Evolutionary conservation across 2,329 filamentous ascomycete species (phyloP).

Genomic region (Coniochaeta ligniaria): DNA sequence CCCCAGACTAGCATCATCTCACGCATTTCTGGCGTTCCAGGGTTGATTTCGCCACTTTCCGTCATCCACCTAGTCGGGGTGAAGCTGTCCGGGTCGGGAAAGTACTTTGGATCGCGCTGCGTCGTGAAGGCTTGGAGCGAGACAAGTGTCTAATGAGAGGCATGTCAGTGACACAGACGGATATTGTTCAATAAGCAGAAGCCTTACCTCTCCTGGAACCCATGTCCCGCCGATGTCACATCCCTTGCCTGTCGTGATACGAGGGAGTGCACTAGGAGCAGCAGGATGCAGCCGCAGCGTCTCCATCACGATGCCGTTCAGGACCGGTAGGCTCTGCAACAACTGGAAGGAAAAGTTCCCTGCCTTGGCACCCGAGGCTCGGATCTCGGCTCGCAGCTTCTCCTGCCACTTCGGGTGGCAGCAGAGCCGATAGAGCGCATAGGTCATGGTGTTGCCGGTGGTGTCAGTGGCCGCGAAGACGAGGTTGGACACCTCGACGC

Average conservation of each 20-base stretch:
- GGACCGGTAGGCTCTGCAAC: slow-evolving; percentile 6
- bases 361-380: not conserved
- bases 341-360: not conserved
- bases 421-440: slow-evolving; percentile 7
- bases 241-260: slow-evolving; percentile 1
- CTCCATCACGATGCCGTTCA: slow-evolving; percentile 8
- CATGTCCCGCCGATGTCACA: not conserved
- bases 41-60: not conserved
- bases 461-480: slow-evolving; percentile 11
- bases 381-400: slow-evolving; percentile 8
- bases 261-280: slow-evolving; percentile 5
- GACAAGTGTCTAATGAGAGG: slow-evolving; percentile 4
- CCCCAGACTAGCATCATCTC: slow-evolving; percentile 10
- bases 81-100: slow-evolving; percentile 10
- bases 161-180: not conserved
- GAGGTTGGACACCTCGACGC: slow-evolving; percentile 10
- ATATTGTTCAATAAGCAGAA: not conserved
- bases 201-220: slow-evolving; percentile 1
- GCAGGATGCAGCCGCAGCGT: slow-evolving; percentile 8
- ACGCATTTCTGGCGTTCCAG: slow-evolving; percentile 5
- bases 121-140: slow-evolving; percentile 8
- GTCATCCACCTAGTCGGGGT: slow-evolving; percentile 9
- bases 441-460: slow-evolving; percentile 10
- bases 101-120: slow-evolving; percentile 8
- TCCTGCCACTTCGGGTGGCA: slow-evolving; percentile 9